Conservation (phyloP, 1,284 basidiomycete species). For the Singerocomus rubriflavus region DNA sequence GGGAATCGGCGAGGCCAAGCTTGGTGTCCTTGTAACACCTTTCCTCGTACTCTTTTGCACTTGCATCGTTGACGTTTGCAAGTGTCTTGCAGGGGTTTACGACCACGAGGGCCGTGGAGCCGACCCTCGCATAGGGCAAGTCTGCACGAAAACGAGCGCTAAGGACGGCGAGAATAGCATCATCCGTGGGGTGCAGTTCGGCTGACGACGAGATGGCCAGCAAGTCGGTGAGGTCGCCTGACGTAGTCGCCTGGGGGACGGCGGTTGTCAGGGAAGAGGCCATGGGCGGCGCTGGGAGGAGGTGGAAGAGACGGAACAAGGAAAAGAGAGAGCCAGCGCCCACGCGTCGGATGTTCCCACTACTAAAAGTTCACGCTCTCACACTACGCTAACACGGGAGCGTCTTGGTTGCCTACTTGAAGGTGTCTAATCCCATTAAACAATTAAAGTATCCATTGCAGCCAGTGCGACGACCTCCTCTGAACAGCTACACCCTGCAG, state of each 20-base stretch:
- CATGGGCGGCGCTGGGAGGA: constrained; percentile 28
- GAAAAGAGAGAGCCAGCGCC: not conserved
- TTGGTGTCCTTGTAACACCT: constrained; percentile 74
- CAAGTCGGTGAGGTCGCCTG: constrained; percentile 72
- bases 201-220: constrained; percentile 58
- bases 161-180: constrained; percentile 75
- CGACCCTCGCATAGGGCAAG: constrained; percentile 76
- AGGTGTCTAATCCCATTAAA: too few species aligned
- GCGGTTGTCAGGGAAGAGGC: constrained; percentile 36
- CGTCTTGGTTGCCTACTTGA: too few species aligned
- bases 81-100: constrained; percentile 88
- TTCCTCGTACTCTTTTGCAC: constrained; percentile 81
- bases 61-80: constrained; percentile 78
- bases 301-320: constrained; percentile 6
- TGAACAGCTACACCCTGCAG: too few species aligned
- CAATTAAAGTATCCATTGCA: too few species aligned
- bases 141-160: constrained; percentile 85
- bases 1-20: constrained; percentile 57
- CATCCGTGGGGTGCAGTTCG: constrained; percentile 77
- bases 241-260: constrained; percentile 41
- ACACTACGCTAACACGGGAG: too few species aligned
- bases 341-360: too few species aligned
- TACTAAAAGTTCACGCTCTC: too few species aligned
- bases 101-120: constrained; percentile 68
- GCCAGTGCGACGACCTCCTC: too few species aligned